Evolutionary conservation across 225 moss, liverwort and hornwort genomes (phyloP).

Genomic region (Bryum argenteum): DNA sequence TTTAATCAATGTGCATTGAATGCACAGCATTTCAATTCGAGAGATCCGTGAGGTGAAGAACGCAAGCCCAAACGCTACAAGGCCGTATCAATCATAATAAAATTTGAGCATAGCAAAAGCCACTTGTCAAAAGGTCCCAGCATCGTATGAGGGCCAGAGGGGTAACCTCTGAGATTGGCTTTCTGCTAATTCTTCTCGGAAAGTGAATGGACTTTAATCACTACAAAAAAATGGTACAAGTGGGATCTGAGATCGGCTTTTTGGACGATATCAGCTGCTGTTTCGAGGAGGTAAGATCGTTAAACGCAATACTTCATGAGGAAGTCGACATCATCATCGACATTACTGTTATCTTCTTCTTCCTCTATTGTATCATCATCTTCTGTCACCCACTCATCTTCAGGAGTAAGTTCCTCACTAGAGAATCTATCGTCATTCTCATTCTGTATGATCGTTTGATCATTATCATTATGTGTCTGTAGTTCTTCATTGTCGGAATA

Average conservation of each 20-base stretch:
- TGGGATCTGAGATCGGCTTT: not conserved
- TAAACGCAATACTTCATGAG: constrained; percentile 58
- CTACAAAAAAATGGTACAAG: not conserved
- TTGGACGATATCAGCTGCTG: constrained; percentile 11
- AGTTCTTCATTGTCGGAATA: constrained; percentile 24
- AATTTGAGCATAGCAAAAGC: not conserved
- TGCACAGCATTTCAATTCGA: not conserved
- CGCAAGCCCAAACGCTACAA: no score
- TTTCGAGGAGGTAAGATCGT: not conserved
- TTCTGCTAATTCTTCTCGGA: constrained; percentile 5
- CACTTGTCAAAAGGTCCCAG: not conserved
- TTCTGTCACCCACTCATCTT: constrained; percentile 29
- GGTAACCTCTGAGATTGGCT: not conserved
- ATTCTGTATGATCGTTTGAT: constrained; percentile 1
- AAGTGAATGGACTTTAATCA: not conserved
- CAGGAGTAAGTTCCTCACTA: constrained; percentile 4
- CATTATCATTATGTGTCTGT: constrained; percentile 25
- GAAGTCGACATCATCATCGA: constrained; percentile 47
- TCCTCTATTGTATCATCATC: constrained; percentile 23
- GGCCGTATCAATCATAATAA: not conserved
- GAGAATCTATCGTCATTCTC: not conserved
- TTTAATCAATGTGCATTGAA: not conserved
- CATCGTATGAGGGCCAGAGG: not conserved
- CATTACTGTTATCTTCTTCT: constrained; percentile 9
- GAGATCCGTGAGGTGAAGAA: not conserved